phyloP scores from a whole-genome alignment of 208 protist species.

The Leishmania tarentolae region DNA sequence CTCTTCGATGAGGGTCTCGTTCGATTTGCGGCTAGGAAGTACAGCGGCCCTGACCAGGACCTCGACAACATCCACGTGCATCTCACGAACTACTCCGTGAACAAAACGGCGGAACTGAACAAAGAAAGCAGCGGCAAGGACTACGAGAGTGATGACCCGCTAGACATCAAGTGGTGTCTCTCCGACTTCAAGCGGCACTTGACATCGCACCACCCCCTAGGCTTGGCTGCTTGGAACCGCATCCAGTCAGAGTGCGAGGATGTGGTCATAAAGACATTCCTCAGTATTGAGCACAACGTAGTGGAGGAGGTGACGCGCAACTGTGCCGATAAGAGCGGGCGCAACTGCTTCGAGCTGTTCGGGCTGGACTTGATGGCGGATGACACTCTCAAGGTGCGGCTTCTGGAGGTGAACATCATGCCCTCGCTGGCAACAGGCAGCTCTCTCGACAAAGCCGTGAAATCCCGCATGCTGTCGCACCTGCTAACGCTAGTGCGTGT shows the following conservation, averaged over 20 bases:
- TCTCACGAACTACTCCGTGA: conserved; percentile 97
- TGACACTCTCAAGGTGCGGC: conserved; percentile 65
- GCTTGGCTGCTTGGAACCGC: conserved; percentile 54
- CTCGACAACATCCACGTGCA: conserved; percentile 93
- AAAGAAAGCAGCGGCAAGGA: conserved; percentile 65
- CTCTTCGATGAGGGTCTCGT: conserved; percentile 95
- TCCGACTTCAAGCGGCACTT: conserved; percentile 78
- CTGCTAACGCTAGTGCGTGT: conserved; percentile 83
- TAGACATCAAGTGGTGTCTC: conserved; percentile 93
- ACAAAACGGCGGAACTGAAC: conserved; percentile 91
- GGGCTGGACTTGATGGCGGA: conserved; percentile 90
- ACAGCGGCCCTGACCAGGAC: conserved; percentile 77
- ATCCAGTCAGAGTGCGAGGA: conserved; percentile 78
- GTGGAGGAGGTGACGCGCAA: conserved; percentile 61
- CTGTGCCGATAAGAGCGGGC: conserved; percentile 68
- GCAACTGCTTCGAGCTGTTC: conserved; percentile 93
- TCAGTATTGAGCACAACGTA: conserved; percentile 89
- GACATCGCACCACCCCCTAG: conserved; percentile 48
- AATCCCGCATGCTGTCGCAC: conserved; percentile 86
- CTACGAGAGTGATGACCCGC: conserved; percentile 62
- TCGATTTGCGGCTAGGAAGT: conserved; percentile 93
- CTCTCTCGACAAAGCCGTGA: conserved; percentile 87
- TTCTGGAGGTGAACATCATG: conserved; percentile 95
- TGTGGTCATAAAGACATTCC: conserved; percentile 91
- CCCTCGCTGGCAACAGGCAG: conserved; percentile 86